Evolutionary conservation across 371 early-diverging fungal species (phyloP), one percentile per base, ranked within the genome.

Genomic region (Mortierella sp.): DNA sequence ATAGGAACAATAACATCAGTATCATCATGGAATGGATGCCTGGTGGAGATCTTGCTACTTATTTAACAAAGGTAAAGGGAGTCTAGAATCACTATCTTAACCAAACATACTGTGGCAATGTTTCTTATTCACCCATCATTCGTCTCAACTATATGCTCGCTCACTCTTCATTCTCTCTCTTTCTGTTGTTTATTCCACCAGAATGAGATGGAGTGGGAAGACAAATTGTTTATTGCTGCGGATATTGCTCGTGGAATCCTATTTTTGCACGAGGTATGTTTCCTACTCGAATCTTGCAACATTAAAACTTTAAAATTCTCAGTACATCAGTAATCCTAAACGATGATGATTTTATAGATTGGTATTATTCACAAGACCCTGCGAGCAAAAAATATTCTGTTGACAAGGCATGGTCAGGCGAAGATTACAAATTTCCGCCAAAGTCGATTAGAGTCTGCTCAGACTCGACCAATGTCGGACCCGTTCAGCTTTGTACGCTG

Each of bases 311-410:
- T 3, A 33, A 33, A 15, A 9, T 19, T 22, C 7, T 16, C 24
- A 57, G 4, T 33, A 8, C 22, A 9, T 3, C 13, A 28, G 5
- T 24, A 32, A 33, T 32, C 33, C 9, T 57, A 28, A 57, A 9
- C 19, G 3, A n/a, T 50, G n/a, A 50, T n/a, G 16, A 15, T 15
- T 22, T 1, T 43, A 21, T 62, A 83, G 73, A 72, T 83, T 50
- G 84, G 76, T 0, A 79, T 83, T 19, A 78, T 83, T 33, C 84
- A 83, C 67, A 83, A 83, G 71, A 83, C 79, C 15, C 40, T 83
- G n/a, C 72, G 79, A 15, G 79, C 84, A 13, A 83, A 79, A 28
- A 79, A 76, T 69, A 71, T 83, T 16, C 24, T 83, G 40, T 43
- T 83, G 65, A 79, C 75, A 2, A 43, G 70, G 21, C 67, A 68